Evolutionary conservation across 768 basidiomycete species (phyloP).

Genomic region (Calocybe cyanea): DNA sequence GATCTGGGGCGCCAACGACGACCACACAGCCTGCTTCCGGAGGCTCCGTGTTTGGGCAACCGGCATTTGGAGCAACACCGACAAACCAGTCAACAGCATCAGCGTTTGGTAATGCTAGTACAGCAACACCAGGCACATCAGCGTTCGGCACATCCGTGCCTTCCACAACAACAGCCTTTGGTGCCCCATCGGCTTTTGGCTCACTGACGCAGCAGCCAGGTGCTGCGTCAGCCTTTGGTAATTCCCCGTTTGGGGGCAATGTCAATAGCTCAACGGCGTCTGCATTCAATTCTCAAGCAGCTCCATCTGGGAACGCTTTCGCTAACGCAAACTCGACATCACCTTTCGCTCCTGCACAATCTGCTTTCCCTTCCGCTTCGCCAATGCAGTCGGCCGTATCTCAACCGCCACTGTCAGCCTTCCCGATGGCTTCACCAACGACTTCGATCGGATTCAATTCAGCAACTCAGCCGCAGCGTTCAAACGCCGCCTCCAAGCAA

Average conservation of each 20-base stretch:
- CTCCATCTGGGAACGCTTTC: background rate
- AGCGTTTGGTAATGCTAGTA: constrained; percentile 21
- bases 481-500: constrained; percentile 7
- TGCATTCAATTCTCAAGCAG: constrained; percentile 5
- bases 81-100: constrained; percentile 12
- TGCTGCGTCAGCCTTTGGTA: background rate
- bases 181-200: constrained; percentile 12
- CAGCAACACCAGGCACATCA: constrained; percentile 5
- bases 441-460: background rate
- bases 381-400: constrained; percentile 8
- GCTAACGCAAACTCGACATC: too few relatives aligned
- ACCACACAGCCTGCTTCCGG: constrained; percentile 26
- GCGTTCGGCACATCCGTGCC: constrained; percentile 14
- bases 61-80: constrained; percentile 22
- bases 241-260: constrained; percentile 1
- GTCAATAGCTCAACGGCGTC: constrained; percentile 1
- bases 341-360: constrained; percentile 10
- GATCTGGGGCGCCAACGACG: constrained; percentile 21
- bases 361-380: constrained; percentile 6
- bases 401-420: constrained; percentile 17
- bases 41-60: constrained; percentile 27
- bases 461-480: background rate
- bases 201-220: background rate
- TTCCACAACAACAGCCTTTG: constrained; percentile 21
- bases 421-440: constrained; percentile 19